These are phyloP conservation scores for Nemania bipapillata DNA, from an alignment of 2,329 filamentous ascomycete species.

Conservation along the genomic window DNA sequence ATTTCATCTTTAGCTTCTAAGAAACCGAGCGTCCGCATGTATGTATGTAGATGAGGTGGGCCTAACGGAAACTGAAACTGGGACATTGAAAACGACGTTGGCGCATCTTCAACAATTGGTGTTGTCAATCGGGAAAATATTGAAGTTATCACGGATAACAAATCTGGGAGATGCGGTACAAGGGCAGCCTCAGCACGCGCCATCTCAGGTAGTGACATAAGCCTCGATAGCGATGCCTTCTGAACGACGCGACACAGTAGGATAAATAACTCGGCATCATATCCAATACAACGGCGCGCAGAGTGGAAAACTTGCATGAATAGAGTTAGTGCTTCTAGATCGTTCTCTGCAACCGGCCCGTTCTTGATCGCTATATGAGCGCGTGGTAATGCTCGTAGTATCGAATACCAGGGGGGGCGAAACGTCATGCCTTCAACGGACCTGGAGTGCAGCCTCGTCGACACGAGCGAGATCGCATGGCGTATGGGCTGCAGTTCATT, in stretches of 20 bases:
- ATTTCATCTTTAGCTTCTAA: constrained; percentile 70
- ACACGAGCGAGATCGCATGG: constrained; percentile 53
- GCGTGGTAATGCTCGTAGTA: constrained; percentile 56
- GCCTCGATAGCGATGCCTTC: constrained; percentile 46
- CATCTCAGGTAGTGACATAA: constrained; percentile 27
- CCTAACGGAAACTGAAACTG: constrained; percentile 57
- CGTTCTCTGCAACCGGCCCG: constrained; percentile 40
- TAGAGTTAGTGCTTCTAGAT: constrained; percentile 49
- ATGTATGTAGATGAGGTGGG: constrained; percentile 64
- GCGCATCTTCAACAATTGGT: constrained; percentile 35
- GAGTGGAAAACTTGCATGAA: constrained; percentile 50
- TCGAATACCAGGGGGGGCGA: constrained; percentile 57
- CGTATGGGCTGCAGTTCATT: constrained; percentile 46
- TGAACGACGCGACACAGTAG: constrained; percentile 52
- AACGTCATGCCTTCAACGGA: constrained; percentile 49
- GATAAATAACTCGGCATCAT: constrained; percentile 53
- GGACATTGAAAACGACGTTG: constrained; percentile 7
- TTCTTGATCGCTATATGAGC: constrained; percentile 49
- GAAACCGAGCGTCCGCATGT: constrained; percentile 71
- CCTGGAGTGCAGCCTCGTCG: constrained; percentile 44
- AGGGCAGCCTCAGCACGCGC: constrained; percentile 19
- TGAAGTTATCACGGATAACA: constrained; percentile 27
- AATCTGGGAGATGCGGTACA: constrained; percentile 24
- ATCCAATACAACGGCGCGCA: constrained; percentile 48
- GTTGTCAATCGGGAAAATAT: constrained; percentile 46